Evolutionary conservation across 2,329 filamentous ascomycete genomes (phyloP), one percentile per base, ranked within the genome.

Genomic region (Arthrobotrys entomopaga): DNA sequence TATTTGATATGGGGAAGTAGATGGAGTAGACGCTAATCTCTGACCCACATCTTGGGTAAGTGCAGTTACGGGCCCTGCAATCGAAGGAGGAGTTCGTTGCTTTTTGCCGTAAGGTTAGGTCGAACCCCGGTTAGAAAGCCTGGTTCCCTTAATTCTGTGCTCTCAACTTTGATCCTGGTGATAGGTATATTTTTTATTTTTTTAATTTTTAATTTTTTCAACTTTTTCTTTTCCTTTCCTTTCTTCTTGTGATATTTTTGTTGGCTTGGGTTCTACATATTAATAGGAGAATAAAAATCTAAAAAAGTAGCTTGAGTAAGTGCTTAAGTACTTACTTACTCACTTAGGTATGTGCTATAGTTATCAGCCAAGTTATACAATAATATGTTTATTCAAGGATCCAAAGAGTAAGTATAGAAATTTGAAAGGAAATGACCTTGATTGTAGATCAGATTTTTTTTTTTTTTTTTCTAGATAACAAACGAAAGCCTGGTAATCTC

Each of bases 51-150:
- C 61, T 65, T 65, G 61, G 69, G 61, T 73, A 65, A 73, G 61
- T 73, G 61, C 69, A 73, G 50, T 53, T 73, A 61, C 69, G 63
- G 43, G 56, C 61, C 63, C 56, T 73, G 60, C 61, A 65, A 65
- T 73, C 69, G 69, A 65, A 56, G 69, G 69, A 73, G 69, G 69
- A 73, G 69, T 73, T 73, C 69, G 57, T 73, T 73, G 69, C 69
- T 73, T 73, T 73, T 73, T 73, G 50, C 61, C 69, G 69, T 73
- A 73, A 73, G 69, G 69, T 73, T 65, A 65, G 59, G 49, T 60
- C 69, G 56, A 34, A 34, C 29, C 61, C 69, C 69, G 69, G 69
- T 73, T 61, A 61, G 43, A 61, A 24, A 66, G 69, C 69, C 69
- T 58, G 66, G 69, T 73, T 60, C 10, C 69, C 61, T 66, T 60